Base-by-base conservation (phyloP, 2,329 filamentous ascomycete species). In the Fusarium palustre region DNA sequence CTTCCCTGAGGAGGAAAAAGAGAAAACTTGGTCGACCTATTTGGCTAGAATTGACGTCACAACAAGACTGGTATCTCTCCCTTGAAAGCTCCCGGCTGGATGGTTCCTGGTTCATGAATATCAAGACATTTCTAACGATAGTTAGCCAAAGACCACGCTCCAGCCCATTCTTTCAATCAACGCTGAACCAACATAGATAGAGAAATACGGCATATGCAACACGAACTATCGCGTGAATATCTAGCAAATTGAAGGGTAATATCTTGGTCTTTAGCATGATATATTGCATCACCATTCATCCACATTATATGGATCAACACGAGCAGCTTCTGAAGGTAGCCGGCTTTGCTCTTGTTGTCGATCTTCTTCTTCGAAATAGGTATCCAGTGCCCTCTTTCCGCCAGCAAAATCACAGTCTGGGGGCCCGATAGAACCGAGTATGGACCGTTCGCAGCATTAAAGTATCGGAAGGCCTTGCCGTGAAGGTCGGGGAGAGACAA, bases 301-400 rank as follows among this genome's bases (percentile, higher is more conserved):
- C 80, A 83, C 6, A 60, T n/a, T 0, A 79, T 77, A 56, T 84
- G 81, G 4, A 79, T 54, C 24, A 78, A 69, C 2, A 81, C 77
- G 3, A 83, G 48, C 0, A 64, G 41, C 62, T 81, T 82, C 9
- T 79, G 73, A 9, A 81, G 57, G 1, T 59, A 64, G 28, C 81
- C 74, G 3, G 75, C 76, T 56, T 82, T 82, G 66, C 78, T 81
- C 28, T 78, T 77, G 41, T 82, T 79, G 45, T 69, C 54, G 7
- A 81, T 78, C 13, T 75, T 45, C 2, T 58, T 54, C 13, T 58
- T 33, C 0, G 55, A 43, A 16, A 71, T 41, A 1, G 28, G 34
- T 3, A 69, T 60, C 9, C 72, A 64, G 9, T 54, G 33, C 0
- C 59, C 42, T 18, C 66, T 48, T 12, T 65, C 58, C 1, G 66